Percentiles rank a stretch among this genome's conserved stretches.
These are phyloP conservation scores for Xeromyces bisporus DNA, from an alignment of 495 filamentous ascomycete species.

Conservation along the genomic window DNA sequence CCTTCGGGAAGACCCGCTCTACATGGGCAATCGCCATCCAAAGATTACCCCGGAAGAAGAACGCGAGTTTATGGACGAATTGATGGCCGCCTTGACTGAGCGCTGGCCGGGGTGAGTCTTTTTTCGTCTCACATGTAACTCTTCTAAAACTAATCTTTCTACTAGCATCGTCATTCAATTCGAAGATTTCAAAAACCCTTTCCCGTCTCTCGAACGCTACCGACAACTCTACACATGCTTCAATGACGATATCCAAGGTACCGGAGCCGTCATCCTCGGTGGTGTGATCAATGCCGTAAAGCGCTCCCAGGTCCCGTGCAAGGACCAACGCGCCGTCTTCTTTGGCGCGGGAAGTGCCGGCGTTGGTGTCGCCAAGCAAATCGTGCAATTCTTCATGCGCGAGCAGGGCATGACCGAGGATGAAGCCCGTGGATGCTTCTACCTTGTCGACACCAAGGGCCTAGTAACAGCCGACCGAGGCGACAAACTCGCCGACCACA, in stretches of 20 bases:
- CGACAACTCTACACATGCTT: slow-evolving; percentile 80
- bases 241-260: slow-evolving; percentile 98
- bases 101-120: slow-evolving; percentile 58
- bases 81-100: slow-evolving; percentile 83
- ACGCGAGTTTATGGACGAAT: slow-evolving; percentile 87
- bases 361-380: slow-evolving; percentile 92
- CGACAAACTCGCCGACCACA: slow-evolving; percentile 89
- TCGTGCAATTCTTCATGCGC: slow-evolving; percentile 87
- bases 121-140: slow-evolving; percentile 2
- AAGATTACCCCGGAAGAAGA: slow-evolving; percentile 70
- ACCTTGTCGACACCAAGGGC: slow-evolving; percentile 92
- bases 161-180: slow-evolving; percentile 85
- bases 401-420: slow-evolving; percentile 88
- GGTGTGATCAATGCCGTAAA: slow-evolving; percentile 93
- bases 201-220: slow-evolving; percentile 83
- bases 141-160: slow-evolving; percentile 1
- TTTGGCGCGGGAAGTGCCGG: slow-evolving; percentile 90
- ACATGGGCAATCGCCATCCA: slow-evolving; percentile 73
- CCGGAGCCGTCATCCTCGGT: slow-evolving; percentile 83
- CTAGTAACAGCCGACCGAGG: slow-evolving; percentile 88
- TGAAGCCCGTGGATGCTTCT: slow-evolving; percentile 81
- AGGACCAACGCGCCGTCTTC: slow-evolving; percentile 90
- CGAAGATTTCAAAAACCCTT: slow-evolving; percentile 97
- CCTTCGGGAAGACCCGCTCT: slow-evolving; percentile 80
- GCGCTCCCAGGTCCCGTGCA: slow-evolving; percentile 65